Conservation (phyloP, 345 rosid species). For the rapeseed (Brassica napus) region DNA sequence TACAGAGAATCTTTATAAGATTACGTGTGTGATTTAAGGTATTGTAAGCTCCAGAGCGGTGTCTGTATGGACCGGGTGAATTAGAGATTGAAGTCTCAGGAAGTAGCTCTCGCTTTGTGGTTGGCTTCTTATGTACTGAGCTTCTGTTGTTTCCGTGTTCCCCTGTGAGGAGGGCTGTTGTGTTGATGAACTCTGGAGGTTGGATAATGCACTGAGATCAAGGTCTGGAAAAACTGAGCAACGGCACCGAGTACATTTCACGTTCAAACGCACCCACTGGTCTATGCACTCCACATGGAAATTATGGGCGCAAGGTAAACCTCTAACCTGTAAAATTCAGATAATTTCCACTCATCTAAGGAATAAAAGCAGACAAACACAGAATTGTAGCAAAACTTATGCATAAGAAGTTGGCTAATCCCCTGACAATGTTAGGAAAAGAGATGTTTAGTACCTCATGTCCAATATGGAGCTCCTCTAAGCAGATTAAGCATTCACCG, state of each 20-base stretch:
- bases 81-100: constrained; percentile 33
- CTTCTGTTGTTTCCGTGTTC: constrained; percentile 48
- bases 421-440: background rate
- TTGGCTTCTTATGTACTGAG: constrained; percentile 60
- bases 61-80: constrained; percentile 59
- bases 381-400: constrained; percentile 4
- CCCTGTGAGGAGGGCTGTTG: constrained; percentile 11
- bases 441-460: constrained; percentile 65
- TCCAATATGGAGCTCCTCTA: constrained; percentile 87
- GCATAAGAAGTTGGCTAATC: background rate
- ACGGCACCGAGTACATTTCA: constrained; percentile 97
- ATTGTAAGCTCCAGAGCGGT: constrained; percentile 30
- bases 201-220: constrained; percentile 89
- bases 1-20: constrained; percentile 40
- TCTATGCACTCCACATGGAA: constrained; percentile 97
- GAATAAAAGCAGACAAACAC: constrained; percentile 2
- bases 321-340: constrained; percentile 74
- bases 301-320: constrained; percentile 98
- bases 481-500: constrained; percentile 97
- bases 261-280: constrained; percentile 91
- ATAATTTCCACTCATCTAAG: background rate
- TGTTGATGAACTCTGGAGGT: constrained; percentile 51
- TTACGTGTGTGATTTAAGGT: too few relatives aligned
- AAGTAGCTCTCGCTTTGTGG: constrained; percentile 78
- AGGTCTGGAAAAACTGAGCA: constrained; percentile 95